These are phyloP conservation scores for Psilocybe cubensis DNA, from an alignment of 768 basidiomycete species.

Conservation along the genomic window DNA sequence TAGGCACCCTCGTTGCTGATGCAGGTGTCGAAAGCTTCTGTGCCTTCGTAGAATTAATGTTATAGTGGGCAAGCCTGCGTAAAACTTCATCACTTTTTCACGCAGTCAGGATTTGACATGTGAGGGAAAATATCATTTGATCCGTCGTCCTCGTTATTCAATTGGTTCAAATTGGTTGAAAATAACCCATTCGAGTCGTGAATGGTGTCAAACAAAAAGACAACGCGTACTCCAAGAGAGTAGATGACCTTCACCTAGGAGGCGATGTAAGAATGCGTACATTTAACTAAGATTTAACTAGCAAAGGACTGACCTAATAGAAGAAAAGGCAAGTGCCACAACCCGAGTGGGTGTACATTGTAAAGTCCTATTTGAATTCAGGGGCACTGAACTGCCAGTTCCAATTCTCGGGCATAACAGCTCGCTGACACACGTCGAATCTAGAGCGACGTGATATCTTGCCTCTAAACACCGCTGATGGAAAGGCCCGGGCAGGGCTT, in stretches of 20 bases:
- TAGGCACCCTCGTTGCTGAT: slow-evolving; percentile 14
- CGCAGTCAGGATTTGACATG: slow-evolving; percentile 17
- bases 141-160: slow-evolving; percentile 9
- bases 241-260: background rate
- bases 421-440: slow-evolving; percentile 9
- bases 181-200: background rate
- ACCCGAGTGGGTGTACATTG: no score
- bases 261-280: background rate
- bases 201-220: background rate
- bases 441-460: slow-evolving; percentile 4
- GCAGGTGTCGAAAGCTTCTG: slow-evolving; percentile 12
- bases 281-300: background rate
- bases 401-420: background rate
- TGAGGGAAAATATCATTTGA: slow-evolving; percentile 9
- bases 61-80: background rate
- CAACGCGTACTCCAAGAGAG: background rate
- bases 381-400: background rate
- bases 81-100: slow-evolving; percentile 11
- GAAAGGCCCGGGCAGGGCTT: slow-evolving; percentile 1
- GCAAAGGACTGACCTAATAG: background rate
- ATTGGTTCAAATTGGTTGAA: background rate
- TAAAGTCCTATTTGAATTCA: background rate
- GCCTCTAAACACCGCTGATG: slow-evolving; percentile 10
- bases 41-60: slow-evolving; percentile 10
- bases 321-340: background rate